Percentiles rank a stretch among this genome's conserved stretches.
Evolutionary conservation across 139 green algal species (phyloP).

Genomic region (Microglena sp.): DNA sequence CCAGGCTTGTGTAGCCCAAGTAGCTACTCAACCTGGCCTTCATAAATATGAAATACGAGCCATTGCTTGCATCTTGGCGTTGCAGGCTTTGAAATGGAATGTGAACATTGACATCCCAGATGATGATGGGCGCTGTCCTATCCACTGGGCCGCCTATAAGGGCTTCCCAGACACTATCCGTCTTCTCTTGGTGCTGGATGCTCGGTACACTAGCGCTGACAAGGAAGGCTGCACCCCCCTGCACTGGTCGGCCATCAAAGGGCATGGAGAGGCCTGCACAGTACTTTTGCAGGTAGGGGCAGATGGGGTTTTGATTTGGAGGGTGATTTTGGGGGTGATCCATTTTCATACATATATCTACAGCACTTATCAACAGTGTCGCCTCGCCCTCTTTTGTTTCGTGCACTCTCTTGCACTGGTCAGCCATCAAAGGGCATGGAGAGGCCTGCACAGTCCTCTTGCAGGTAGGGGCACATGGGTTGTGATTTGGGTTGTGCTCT

Average conservation of each 20-base stretch:
- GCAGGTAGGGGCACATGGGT: too few species aligned
- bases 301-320: too few species aligned
- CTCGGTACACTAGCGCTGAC: constrained; percentile 43
- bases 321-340: too few species aligned
- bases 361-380: too few species aligned
- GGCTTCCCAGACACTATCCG: constrained; percentile 75
- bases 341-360: too few species aligned
- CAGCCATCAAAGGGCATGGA: constrained; percentile 83
- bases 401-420: constrained; percentile 95
- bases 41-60: too few species aligned
- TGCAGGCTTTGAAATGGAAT: constrained; percentile 65
- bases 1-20: too few species aligned
- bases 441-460: constrained; percentile 85
- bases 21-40: too few species aligned
- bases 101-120: constrained; percentile 70
- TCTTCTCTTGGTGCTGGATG: constrained; percentile 84
- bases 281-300: constrained; percentile 83
- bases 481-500: too few species aligned
- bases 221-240: constrained; percentile 89
- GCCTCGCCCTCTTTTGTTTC: too few species aligned
- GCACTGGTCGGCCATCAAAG: constrained; percentile 93
- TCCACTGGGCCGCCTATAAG: constrained; percentile 92
- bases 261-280: constrained; percentile 80
- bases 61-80: too few species aligned
- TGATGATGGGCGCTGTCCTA: constrained; percentile 56